phyloP scores from a whole-genome alignment of 1,284 basidiomycete species.

The Microbotryomycetes sp. region DNA sequence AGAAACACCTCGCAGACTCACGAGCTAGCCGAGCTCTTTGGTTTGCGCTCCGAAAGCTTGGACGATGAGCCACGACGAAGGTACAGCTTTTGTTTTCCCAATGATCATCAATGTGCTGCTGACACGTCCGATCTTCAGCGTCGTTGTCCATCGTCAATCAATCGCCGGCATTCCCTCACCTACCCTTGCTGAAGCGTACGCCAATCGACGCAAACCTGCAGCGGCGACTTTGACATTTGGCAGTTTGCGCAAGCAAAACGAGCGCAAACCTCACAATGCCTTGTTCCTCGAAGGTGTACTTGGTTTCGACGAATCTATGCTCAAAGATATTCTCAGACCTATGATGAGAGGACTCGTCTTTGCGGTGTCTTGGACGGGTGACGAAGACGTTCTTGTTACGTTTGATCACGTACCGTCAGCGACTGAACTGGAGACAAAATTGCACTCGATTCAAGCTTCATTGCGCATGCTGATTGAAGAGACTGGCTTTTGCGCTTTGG shows the following conservation, averaged over 20 bases:
- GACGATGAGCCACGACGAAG: slow-evolving; percentile 34
- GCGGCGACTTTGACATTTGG: slow-evolving; percentile 12
- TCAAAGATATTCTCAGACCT: slow-evolving; percentile 27
- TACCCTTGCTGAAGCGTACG: slow-evolving; percentile 31
- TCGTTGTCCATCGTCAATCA: slow-evolving; percentile 30
- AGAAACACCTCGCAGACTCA: slow-evolving; percentile 11
- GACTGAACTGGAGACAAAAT: slow-evolving; percentile 18
- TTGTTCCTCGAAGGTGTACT: slow-evolving; percentile 33
- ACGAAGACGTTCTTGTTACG: slow-evolving; percentile 23
- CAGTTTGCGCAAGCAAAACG: slow-evolving; percentile 10
- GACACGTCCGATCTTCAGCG: slow-evolving; percentile 4
- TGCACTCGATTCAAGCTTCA: background rate
- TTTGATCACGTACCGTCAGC: slow-evolving; percentile 1
- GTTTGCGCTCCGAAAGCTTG: slow-evolving; percentile 31
- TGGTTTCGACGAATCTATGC: slow-evolving; percentile 30
- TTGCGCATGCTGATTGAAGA: slow-evolving; percentile 14
- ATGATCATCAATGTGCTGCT: background rate
- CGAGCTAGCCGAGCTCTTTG: slow-evolving; percentile 32
- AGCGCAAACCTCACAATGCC: slow-evolving; percentile 22
- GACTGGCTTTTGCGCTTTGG: slow-evolving; percentile 26
- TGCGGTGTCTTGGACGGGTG: slow-evolving; percentile 21
- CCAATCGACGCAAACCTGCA: slow-evolving; percentile 16
- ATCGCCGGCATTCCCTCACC: slow-evolving; percentile 27
- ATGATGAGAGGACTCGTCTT: slow-evolving; percentile 20
- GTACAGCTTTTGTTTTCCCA: background rate